Evolutionary conservation across 2,329 filamentous ascomycete genomes (phyloP).

Genomic region (Sclerotiophoma versabilis): DNA sequence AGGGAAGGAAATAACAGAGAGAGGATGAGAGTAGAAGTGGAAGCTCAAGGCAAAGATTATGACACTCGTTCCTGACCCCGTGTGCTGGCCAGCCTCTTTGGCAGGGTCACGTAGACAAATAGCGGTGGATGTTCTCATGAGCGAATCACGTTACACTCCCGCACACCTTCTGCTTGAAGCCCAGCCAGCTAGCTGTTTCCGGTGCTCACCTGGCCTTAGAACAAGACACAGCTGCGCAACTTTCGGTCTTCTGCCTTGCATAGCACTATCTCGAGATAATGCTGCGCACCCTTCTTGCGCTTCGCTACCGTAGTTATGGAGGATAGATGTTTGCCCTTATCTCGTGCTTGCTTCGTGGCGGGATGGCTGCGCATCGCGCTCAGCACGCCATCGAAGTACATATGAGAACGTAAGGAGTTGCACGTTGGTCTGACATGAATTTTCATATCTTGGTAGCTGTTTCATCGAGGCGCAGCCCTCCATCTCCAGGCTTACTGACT

Average conservation of each 20-base stretch:
- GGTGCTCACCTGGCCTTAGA: slow-evolving; percentile 13
- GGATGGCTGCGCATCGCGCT: not conserved
- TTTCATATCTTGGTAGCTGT: not conserved
- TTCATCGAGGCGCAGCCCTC: slow-evolving; percentile 9
- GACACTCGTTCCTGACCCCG: slow-evolving; percentile 31
- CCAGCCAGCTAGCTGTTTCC: slow-evolving; percentile 27
- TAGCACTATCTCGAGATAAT: not conserved
- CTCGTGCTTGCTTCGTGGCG: not conserved
- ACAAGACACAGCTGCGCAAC: slow-evolving; percentile 18
- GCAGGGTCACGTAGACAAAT: slow-evolving; percentile 36
- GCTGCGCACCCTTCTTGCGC: slow-evolving; percentile 1
- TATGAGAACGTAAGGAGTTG: slow-evolving; percentile 1
- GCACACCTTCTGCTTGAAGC: slow-evolving; percentile 30
- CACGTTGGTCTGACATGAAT: slow-evolving; percentile 8
- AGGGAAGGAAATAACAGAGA: slow-evolving; percentile 13
- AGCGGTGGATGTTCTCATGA: slow-evolving; percentile 31
- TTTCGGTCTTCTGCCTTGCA: slow-evolving; percentile 14
- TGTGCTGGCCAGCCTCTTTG: slow-evolving; percentile 33
- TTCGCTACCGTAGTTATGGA: not conserved
- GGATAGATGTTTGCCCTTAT: not conserved
- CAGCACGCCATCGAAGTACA: slow-evolving; percentile 24
- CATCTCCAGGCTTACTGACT: not conserved
- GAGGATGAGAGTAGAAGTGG: slow-evolving; percentile 8
- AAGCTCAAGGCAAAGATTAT: slow-evolving; percentile 22
- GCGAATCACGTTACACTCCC: slow-evolving; percentile 36